phyloP scores from a whole-genome alignment of 2,329 filamentous ascomycete genomes.

The Xylariaceae sp. region DNA sequence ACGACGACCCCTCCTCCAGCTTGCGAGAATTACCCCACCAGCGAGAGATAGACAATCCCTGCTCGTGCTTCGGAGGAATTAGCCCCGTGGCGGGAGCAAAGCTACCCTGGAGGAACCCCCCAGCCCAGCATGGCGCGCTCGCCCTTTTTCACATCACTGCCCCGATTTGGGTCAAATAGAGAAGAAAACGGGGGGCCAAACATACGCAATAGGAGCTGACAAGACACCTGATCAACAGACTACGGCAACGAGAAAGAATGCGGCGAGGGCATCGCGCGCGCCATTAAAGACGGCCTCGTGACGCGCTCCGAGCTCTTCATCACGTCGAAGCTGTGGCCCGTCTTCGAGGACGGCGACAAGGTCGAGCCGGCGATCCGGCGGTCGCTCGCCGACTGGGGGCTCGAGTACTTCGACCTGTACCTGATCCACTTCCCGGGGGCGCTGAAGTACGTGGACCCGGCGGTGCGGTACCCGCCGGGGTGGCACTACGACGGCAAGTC shows the following conservation, averaged over 20 bases:
- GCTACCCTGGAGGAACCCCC: conserved; percentile 4
- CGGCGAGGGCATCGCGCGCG: conserved; percentile 77
- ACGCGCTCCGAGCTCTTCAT: conserved; percentile 90
- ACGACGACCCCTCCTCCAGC: conserved; percentile 14
- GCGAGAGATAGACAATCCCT: conserved; percentile 13
- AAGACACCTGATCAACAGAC: conserved; percentile 54
- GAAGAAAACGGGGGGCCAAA: background rate
- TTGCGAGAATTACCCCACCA: conserved; percentile 19
- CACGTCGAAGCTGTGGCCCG: conserved; percentile 92
- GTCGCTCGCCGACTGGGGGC: conserved; percentile 80
- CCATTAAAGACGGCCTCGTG: conserved; percentile 80
- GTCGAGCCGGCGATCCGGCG: conserved; percentile 77
- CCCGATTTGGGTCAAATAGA: background rate
- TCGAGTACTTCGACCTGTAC: conserved; percentile 92
- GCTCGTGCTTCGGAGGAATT: conserved; percentile 23
- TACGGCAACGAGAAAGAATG: conserved; percentile 84
- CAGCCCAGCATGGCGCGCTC: background rate
- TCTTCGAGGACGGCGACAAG: conserved; percentile 81
- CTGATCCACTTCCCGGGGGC: conserved; percentile 89
- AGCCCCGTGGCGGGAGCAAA: conserved; percentile 4
- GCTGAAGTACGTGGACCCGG: conserved; percentile 83
- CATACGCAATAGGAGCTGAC: conserved; percentile 10
- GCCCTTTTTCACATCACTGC: background rate
- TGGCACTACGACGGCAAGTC: conserved; percentile 71
- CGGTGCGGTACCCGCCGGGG: conserved; percentile 78